Percentiles rank a stretch among this genome's conserved stretches.
Evolutionary conservation across 148 eudicot genomes (phyloP).

Genomic region (Salicornia ramosissima): DNA sequence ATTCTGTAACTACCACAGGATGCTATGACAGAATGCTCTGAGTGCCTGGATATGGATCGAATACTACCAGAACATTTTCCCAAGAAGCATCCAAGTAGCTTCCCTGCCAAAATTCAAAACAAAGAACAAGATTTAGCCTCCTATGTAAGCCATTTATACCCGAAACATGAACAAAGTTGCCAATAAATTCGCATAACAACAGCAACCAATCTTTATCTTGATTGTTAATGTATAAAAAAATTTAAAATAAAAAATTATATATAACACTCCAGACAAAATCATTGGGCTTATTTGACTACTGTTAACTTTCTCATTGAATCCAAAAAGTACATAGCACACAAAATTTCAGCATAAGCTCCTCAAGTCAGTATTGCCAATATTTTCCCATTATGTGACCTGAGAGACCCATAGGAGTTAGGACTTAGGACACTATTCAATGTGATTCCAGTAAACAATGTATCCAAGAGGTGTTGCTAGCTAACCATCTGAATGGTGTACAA

Average conservation of each 20-base stretch:
- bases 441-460: too few relatives aligned
- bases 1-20: constrained; percentile 60
- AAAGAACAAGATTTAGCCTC: background rate
- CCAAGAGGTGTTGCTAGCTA: too few relatives aligned
- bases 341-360: background rate
- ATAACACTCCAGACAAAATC: background rate
- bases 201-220: background rate
- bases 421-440: too few relatives aligned
- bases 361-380: background rate
- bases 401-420: too few relatives aligned
- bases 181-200: background rate
- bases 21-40: constrained; percentile 79
- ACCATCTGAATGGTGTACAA: too few relatives aligned
- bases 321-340: background rate
- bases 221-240: too few relatives aligned
- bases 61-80: constrained; percentile 98
- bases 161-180: background rate
- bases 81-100: constrained; percentile 73
- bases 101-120: constrained; percentile 47
- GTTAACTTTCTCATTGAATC: background rate
- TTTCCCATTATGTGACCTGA: too few relatives aligned
- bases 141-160: background rate
- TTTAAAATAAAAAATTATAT: too few relatives aligned
- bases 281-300: background rate
- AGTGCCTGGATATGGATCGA: constrained; percentile 81